phyloP scores from a whole-genome alignment of 805 yeast species.

The Wickerhamomyces queroliae region DNA sequence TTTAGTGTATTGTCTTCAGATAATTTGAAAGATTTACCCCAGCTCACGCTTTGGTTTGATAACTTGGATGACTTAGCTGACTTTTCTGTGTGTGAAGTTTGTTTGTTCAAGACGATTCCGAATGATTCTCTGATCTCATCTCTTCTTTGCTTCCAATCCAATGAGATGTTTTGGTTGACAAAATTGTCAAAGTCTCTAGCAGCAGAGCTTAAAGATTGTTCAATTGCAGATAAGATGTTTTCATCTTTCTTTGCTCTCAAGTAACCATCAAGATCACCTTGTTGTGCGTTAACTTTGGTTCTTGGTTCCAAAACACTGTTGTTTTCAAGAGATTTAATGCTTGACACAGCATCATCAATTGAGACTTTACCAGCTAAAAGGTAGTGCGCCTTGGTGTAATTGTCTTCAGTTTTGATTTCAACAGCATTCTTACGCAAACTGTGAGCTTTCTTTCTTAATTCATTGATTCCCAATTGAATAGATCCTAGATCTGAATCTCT shows the following conservation, averaged over 20 bases:
- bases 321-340: constrained; percentile 35
- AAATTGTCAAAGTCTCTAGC: constrained; percentile 79
- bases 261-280: constrained; percentile 52
- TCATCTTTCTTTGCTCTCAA: constrained; percentile 73
- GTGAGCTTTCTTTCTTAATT: constrained; percentile 64
- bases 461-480: constrained; percentile 73
- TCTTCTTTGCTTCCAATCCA: constrained; percentile 82
- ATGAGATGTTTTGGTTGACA: constrained; percentile 62
- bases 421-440: constrained; percentile 42
- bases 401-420: constrained; percentile 30
- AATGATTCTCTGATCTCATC: constrained; percentile 68
- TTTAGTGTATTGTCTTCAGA: constrained; percentile 27
- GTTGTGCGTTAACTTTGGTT: constrained; percentile 16
- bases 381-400: constrained; percentile 75
- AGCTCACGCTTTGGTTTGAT: constrained; percentile 8
- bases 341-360: constrained; percentile 73
- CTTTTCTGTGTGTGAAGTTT: constrained; percentile 8
- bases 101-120: constrained; percentile 43
- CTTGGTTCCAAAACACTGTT: constrained; percentile 24
- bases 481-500: constrained; percentile 65
- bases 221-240: constrained; percentile 75
- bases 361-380: constrained; percentile 85
- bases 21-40: constrained; percentile 27
- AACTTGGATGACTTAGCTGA: constrained; percentile 10
- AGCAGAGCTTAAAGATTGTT: constrained; percentile 66